Evolutionary conservation across 2,329 filamentous ascomycete genomes (phyloP), one percentile per base, ranked within the genome.

Genomic region (Parascedosporium putredinis): DNA sequence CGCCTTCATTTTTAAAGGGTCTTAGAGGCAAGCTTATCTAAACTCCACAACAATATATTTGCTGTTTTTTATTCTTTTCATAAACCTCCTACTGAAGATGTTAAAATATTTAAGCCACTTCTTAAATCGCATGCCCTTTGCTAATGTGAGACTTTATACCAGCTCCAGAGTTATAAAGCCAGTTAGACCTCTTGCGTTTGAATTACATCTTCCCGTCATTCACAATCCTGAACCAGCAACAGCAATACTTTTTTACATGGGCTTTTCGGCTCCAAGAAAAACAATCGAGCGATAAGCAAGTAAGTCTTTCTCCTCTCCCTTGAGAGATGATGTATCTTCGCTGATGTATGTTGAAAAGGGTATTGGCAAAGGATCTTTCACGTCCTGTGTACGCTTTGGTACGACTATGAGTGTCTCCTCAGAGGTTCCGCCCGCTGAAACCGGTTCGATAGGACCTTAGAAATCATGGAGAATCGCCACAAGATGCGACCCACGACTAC

Each of bases 201-300:
- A 42, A 18, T 22, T 16, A 16, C 38, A 42, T 22, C 38, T 42
- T 10, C 38, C 38, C 8, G 16, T 20, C 4, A 20, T 20, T 5
- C 10, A 24, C 18, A 22, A 42, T 42, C 16, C 20, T 20, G 16
- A 10, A 6, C 12, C 20, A 5, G 23, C 38, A 22, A 16, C 16
- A 66, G 86, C 90, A 2, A 88, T 97, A 55, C 68, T 97, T 86
- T 97, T 56, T 79, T 97, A 60, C 91, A 97, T 64, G 91, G 93
- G 1, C 74, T 97, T 9, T 96, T 97, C 61, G 91, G 91, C 18
- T 95, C 88, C 33, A 95, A 94, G 71, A 89, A 88, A 71, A 97
- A 97, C 64, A 95, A 96, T 64, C 76, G 90, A 64, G 87, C 78
- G 60, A 93, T 97, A 55, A 94, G 89, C 84, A 95, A 89, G 91